These are phyloP conservation scores for Viridothelium virens DNA, from an alignment of 495 filamentous ascomycete genomes.

Conservation along the genomic window DNA sequence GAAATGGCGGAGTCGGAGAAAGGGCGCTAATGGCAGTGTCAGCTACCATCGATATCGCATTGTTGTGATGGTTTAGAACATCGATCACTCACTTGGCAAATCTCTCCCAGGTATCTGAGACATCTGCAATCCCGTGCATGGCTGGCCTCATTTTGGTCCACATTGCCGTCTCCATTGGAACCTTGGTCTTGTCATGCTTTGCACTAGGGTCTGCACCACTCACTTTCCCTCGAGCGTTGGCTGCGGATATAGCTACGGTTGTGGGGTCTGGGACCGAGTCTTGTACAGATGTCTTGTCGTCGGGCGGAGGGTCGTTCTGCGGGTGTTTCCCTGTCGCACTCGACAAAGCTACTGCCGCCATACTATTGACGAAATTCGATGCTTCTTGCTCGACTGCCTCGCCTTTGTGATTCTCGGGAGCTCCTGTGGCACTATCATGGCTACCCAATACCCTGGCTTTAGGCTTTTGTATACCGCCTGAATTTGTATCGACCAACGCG, in stretches of 20 bases:
- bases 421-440: constrained; percentile 71
- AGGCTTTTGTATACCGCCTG: constrained; percentile 62
- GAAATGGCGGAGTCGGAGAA: constrained; percentile 72
- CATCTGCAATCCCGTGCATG: constrained; percentile 68
- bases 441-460: constrained; percentile 63
- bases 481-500: constrained; percentile 52
- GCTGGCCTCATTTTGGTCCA: constrained; percentile 65
- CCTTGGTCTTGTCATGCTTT: constrained; percentile 72
- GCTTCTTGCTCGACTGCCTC: constrained; percentile 85
- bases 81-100: constrained; percentile 58
- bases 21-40: constrained; percentile 47
- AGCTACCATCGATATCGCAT: background rate
- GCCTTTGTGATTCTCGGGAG: constrained; percentile 74
- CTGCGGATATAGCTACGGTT: constrained; percentile 44
- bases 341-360: constrained; percentile 65
- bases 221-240: constrained; percentile 51
- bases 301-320: constrained; percentile 32
- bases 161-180: constrained; percentile 71
- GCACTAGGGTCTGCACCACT: constrained; percentile 39
- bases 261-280: constrained; percentile 54
- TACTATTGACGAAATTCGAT: constrained; percentile 67
- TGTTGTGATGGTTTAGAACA: background rate
- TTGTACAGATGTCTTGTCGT: constrained; percentile 35
- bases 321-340: constrained; percentile 63
- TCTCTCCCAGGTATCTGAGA: constrained; percentile 72